Evolutionary conservation across 2,329 filamentous ascomycete species (phyloP).

Genomic region (Bertia moriformis): DNA sequence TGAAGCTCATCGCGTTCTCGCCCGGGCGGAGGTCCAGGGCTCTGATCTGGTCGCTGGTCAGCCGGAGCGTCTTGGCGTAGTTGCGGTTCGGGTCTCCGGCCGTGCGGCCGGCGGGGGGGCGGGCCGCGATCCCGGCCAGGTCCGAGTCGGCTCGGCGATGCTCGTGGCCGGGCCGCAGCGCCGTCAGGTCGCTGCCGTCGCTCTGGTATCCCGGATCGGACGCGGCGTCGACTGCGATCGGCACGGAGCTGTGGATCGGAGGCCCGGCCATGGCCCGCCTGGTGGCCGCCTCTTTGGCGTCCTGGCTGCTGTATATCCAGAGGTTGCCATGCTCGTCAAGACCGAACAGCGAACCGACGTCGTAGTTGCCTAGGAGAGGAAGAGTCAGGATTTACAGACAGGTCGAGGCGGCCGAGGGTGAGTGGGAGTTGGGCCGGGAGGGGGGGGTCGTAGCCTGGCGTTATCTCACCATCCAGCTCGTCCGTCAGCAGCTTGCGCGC

Average conservation of each 20-base stretch:
- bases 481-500: conserved; percentile 84
- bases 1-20: conserved; percentile 90
- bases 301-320: conserved; percentile 99
- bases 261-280: conserved; percentile 42
- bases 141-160: conserved; percentile 58
- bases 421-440: too few relatives aligned
- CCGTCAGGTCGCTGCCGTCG: conserved; percentile 56
- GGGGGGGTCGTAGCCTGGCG: too few relatives aligned
- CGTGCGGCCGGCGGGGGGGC: conserved; percentile 53
- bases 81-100: conserved; percentile 63
- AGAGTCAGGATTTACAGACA: too few relatives aligned
- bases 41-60: conserved; percentile 92
- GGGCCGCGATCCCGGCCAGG: conserved; percentile 41
- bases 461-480: conserved; percentile 81
- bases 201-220: conserved; percentile 94
- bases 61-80: conserved; percentile 87
- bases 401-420: too few relatives aligned
- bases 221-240: conserved; percentile 58
- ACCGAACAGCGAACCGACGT: conserved; percentile 87
- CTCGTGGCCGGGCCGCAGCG: conserved; percentile 25
- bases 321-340: conserved; percentile 91
- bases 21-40: conserved; percentile 67
- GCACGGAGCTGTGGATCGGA: conserved; percentile 23
- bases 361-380: too few relatives aligned
- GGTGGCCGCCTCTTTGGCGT: conserved; percentile 79